A percentile compares a stretch with the other conserved stretches of the same genome.
Conservation (phyloP, 1,284 basidiomycete genomes). For the Puccinia triticina region DNA sequence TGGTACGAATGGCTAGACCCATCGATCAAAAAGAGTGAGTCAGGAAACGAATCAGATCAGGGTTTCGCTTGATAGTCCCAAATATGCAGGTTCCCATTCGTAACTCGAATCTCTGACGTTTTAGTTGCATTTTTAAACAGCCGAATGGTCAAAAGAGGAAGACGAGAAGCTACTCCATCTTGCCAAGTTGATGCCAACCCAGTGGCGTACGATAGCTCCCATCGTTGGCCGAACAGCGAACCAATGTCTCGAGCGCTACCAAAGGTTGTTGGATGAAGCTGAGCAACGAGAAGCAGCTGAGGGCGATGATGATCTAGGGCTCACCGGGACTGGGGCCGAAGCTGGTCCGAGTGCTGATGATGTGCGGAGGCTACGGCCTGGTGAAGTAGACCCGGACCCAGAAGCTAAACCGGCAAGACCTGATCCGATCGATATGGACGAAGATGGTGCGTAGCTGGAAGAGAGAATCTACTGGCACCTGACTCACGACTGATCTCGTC, state of each 20-base stretch:
- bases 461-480: background rate
- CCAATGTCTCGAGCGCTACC: constrained; percentile 97
- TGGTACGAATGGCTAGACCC: constrained; percentile 99
- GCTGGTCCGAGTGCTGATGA: constrained; percentile 88
- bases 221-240: constrained; percentile 98
- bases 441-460: constrained; percentile 71
- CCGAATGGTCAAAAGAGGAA: constrained; percentile 70
- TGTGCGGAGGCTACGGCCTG: constrained; percentile 82
- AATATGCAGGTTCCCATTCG: background rate
- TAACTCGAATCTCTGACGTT: background rate
- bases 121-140: constrained; percentile 1
- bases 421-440: constrained; percentile 99
- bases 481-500: background rate
- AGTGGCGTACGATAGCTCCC: constrained; percentile 99
- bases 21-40: constrained; percentile 81
- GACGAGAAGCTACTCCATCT: constrained; percentile 98
- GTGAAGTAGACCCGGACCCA: constrained; percentile 98
- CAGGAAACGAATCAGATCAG: no score
- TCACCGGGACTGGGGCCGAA: constrained; percentile 73
- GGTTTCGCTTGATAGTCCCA: no score
- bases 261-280: constrained; percentile 94
- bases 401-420: constrained; percentile 97
- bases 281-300: constrained; percentile 74
- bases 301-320: constrained; percentile 79
- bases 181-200: constrained; percentile 98